Evolutionary conservation across 352 stramenopile genomes (phyloP).

Genomic region (Pythium chondricola): DNA sequence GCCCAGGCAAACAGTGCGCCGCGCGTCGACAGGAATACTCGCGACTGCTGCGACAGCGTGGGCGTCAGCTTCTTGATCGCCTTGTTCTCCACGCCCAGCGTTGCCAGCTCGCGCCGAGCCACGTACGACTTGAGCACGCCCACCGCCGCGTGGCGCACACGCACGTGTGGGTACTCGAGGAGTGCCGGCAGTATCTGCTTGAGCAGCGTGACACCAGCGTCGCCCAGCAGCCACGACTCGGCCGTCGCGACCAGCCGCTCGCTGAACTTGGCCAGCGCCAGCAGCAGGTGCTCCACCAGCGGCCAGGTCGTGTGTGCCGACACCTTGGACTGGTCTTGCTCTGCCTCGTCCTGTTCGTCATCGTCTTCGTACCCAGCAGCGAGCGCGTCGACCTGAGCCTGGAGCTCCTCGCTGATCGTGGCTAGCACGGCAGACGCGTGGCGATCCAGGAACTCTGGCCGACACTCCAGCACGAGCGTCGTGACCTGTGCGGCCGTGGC

Average conservation of each 20-base stretch:
- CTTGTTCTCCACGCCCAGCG: slow-evolving; percentile 28
- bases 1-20: slow-evolving; percentile 58
- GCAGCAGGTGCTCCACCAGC: slow-evolving; percentile 53
- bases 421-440: slow-evolving; percentile 38
- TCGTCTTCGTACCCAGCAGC: slow-evolving; percentile 27
- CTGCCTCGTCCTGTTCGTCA: slow-evolving; percentile 7
- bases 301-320: slow-evolving; percentile 40
- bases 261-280: slow-evolving; percentile 59
- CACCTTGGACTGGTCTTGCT: too few relatives aligned
- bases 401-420: slow-evolving; percentile 31
- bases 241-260: slow-evolving; percentile 48
- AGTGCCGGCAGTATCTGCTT: slow-evolving; percentile 37
- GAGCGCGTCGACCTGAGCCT: slow-evolving; percentile 28
- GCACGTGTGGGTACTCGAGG: slow-evolving; percentile 70
- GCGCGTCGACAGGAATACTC: slow-evolving; percentile 40
- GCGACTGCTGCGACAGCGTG: slow-evolving; percentile 17
- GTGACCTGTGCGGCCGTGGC: slow-evolving; percentile 71
- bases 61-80: slow-evolving; percentile 30
- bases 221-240: slow-evolving; percentile 48
- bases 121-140: slow-evolving; percentile 65
- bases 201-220: slow-evolving; percentile 25
- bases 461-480: slow-evolving; percentile 57
- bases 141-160: slow-evolving; percentile 59
- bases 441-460: slow-evolving; percentile 73
- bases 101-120: slow-evolving; percentile 33